These are phyloP conservation scores for Kazachstania taianensis DNA, from an alignment of 805 yeast genomes.

Conservation along the genomic window DNA sequence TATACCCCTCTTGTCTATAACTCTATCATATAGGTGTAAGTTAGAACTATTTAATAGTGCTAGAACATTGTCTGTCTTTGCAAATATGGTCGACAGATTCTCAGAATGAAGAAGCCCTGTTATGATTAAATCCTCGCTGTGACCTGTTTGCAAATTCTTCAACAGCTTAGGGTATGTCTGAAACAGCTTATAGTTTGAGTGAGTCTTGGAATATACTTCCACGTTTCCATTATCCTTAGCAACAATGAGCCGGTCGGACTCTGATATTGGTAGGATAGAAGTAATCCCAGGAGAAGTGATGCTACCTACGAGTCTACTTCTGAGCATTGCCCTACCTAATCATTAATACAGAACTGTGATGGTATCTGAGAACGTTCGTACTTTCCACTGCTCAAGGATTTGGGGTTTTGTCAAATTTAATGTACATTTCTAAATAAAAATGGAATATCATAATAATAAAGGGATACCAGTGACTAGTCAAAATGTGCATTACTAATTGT, in stretches of 20 bases:
- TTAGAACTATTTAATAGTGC: slow-evolving; percentile 23
- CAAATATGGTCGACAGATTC: slow-evolving; percentile 22
- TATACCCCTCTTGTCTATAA: slow-evolving; percentile 26
- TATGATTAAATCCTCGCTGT: slow-evolving; percentile 13
- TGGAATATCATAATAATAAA: no score
- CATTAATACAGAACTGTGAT: no score
- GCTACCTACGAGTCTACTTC: slow-evolving; percentile 13
- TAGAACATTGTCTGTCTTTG: slow-evolving; percentile 18
- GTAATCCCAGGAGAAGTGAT: slow-evolving; percentile 15
- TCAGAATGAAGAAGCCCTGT: slow-evolving; percentile 17
- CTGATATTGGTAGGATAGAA: slow-evolving; percentile 19
- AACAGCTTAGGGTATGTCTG: slow-evolving; percentile 23
- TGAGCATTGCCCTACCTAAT: slow-evolving; percentile 1
- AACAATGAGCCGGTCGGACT: slow-evolving; percentile 19
- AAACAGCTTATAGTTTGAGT: slow-evolving; percentile 13
- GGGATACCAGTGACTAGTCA: no score
- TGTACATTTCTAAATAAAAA: no score
- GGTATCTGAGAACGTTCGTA: no score
- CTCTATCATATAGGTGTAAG: slow-evolving; percentile 25
- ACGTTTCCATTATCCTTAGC: slow-evolving; percentile 23
- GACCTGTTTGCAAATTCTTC: slow-evolving; percentile 8
- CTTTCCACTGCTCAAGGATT: no score
- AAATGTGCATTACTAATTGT: no score
- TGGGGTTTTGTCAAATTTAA: no score
- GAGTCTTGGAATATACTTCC: slow-evolving; percentile 22